These are phyloP conservation scores for Glycine soja DNA, from an alignment of 306 rosid species.

Conservation along the genomic window DNA sequence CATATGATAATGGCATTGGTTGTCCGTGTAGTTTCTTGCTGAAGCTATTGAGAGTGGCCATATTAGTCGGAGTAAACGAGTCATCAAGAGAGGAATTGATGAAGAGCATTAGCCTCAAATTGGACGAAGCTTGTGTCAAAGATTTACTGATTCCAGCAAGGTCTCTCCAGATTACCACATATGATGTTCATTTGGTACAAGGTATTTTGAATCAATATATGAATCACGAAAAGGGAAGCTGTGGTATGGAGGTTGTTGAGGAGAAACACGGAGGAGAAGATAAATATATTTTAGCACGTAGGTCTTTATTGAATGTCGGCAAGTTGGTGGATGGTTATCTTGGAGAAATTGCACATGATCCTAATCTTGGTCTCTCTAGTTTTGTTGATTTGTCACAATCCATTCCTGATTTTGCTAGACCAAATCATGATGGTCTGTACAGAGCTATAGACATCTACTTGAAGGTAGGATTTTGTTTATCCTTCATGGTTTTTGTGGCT, in stretches of 20 bases:
- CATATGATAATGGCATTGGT: slow-evolving; percentile 66
- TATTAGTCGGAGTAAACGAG: slow-evolving; percentile 76
- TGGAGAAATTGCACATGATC: slow-evolving; percentile 75
- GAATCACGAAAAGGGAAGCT: slow-evolving; percentile 54
- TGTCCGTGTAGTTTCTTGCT: slow-evolving; percentile 87
- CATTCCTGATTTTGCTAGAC: slow-evolving; percentile 73
- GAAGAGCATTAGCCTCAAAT: slow-evolving; percentile 67
- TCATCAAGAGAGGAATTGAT: slow-evolving; percentile 69
- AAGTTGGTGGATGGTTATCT: slow-evolving; percentile 81
- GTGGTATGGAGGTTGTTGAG: slow-evolving; percentile 50
- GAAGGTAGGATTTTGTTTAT: slow-evolving; percentile 62
- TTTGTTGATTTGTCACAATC: slow-evolving; percentile 73
- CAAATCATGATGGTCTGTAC: slow-evolving; percentile 87
- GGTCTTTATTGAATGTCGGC: slow-evolving; percentile 72
- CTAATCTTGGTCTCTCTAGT: slow-evolving; percentile 65
- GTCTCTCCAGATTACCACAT: slow-evolving; percentile 68
- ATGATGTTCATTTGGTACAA: slow-evolving; percentile 75
- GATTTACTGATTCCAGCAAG: slow-evolving; percentile 87
- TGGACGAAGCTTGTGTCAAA: slow-evolving; percentile 77
- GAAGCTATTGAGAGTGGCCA: slow-evolving; percentile 84
- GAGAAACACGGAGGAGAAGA: slow-evolving; percentile 64
- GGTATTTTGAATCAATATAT: slow-evolving; percentile 66
- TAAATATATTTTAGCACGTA: slow-evolving; percentile 56
- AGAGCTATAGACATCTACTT: slow-evolving; percentile 79
- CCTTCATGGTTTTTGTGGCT: not conserved